Evolutionary conservation across 805 yeast genomes (phyloP), one percentile per base, ranked within the genome.

Genomic region (Saturnispora gosingensis): DNA sequence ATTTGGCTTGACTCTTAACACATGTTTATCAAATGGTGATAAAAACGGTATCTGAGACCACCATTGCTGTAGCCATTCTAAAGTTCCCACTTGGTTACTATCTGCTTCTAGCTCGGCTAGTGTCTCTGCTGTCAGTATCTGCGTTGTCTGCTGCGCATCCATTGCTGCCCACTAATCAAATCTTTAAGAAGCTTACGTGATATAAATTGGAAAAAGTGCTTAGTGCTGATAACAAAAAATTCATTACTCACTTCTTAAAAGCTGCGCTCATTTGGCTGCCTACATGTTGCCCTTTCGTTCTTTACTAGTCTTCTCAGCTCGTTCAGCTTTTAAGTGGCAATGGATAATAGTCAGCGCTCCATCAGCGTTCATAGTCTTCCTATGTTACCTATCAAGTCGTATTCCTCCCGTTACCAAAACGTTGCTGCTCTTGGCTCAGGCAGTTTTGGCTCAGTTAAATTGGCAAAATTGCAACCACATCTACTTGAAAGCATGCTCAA

Each of bases 391-490:
- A 54, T 79, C 8, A 72, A 70, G 47, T 61, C 74, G 8, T 64
- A 75, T 45, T 57, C 61, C 3, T 61, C 66, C 7, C 65, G 77
- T 43, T 85, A 81, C 61, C 75, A 73, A 49, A 56, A 71, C 4
- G 69, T 84, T 8, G 72, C 77, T 43, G 72, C 71, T 45, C 66
- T 86, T 53, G 95, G 95, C 0, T 76, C 74, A 51, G 95, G 95
- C 1, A 81, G 88, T 46, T 86, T 86, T 70, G 95, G 95, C 2
- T 68, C 76, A 1, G 93, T 86, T 2, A 68, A 75, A 1, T 67
- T 85, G 58, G 89, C 88, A 4, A 81, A 81, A 63, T 71, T 72
- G 32, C 65, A 71, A 54, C 52, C 53, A 32, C 50, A 55, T 34
- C 52, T 56, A 13, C 48, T 58, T 44, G 22, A 43, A 1, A 28